Conservation (phyloP, 1,139 yeast genomes). For the Meyerozyma carpophila region DNA sequence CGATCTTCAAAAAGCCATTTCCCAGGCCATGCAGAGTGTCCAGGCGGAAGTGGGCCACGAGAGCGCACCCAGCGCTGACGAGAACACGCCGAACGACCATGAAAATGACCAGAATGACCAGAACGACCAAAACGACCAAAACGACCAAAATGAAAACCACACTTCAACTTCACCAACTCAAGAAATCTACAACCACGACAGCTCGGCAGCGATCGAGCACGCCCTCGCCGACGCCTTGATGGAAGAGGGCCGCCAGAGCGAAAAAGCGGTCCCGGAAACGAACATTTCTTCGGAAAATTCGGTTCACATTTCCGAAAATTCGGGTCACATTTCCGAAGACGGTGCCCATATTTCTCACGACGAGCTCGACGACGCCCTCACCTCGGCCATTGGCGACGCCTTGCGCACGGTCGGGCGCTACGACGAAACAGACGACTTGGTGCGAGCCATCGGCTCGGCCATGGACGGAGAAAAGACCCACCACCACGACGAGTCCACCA, state of each 20-base stretch:
- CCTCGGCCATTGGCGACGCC: constrained; percentile 5
- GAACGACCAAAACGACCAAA: background rate
- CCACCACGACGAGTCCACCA: background rate
- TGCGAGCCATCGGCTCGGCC: background rate
- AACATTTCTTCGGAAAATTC: background rate
- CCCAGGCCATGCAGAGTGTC: background rate
- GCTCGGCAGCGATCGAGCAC: background rate
- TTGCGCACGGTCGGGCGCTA: background rate
- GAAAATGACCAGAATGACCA: background rate
- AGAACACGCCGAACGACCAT: too few relatives aligned
- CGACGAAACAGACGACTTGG: constrained; percentile 1
- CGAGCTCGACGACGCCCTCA: constrained; percentile 17
- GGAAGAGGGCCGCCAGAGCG: background rate
- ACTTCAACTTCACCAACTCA: too few relatives aligned
- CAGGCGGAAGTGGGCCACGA: background rate
- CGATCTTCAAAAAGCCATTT: background rate
- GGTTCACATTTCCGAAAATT: constrained; percentile 4
- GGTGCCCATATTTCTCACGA: constrained; percentile 5
- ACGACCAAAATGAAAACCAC: background rate
- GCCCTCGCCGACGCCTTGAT: background rate
- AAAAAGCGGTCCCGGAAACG: background rate
- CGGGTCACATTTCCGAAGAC: constrained; percentile 6
- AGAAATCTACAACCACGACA: background rate
- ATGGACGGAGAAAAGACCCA: background rate
- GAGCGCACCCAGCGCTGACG: background rate